Conservation (phyloP, 768 basidiomycete genomes). For the Trametes cubensis region DNA sequence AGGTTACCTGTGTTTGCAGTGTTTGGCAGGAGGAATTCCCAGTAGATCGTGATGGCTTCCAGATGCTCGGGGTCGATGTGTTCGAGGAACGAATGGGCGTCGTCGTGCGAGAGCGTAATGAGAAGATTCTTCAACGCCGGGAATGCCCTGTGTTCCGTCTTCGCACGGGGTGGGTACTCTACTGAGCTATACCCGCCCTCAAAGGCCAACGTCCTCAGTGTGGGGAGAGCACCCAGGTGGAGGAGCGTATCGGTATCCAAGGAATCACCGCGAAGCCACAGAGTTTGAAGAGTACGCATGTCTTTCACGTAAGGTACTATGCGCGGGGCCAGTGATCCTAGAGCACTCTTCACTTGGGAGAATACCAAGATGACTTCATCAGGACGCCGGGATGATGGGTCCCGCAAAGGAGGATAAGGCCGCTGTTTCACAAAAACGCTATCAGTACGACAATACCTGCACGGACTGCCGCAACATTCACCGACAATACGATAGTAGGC, state of each 20-base stretch:
- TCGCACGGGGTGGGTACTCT: background rate
- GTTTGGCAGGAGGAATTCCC: background rate
- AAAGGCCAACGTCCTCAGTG: background rate
- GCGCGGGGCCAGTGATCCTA: no score
- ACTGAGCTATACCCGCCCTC: background rate
- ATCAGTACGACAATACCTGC: no score
- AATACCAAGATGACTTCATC: no score
- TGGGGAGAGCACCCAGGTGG: background rate
- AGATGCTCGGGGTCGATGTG: background rate
- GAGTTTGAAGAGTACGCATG: background rate
- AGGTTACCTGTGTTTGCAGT: background rate
- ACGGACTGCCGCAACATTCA: no score
- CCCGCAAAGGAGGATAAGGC: no score
- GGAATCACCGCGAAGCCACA: background rate
- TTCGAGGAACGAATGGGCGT: background rate
- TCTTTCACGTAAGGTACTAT: no score
- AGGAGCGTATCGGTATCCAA: background rate
- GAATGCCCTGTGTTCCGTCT: background rate
- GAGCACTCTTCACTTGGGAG: no score
- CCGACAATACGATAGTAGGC: no score
- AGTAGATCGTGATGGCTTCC: background rate
- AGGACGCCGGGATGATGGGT: no score
- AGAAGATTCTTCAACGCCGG: background rate
- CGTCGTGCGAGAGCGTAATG: background rate
- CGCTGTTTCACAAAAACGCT: no score